phyloP scores from a whole-genome alignment of 139 green algal species.

The Chlamydomonas sphaeroides region DNA sequence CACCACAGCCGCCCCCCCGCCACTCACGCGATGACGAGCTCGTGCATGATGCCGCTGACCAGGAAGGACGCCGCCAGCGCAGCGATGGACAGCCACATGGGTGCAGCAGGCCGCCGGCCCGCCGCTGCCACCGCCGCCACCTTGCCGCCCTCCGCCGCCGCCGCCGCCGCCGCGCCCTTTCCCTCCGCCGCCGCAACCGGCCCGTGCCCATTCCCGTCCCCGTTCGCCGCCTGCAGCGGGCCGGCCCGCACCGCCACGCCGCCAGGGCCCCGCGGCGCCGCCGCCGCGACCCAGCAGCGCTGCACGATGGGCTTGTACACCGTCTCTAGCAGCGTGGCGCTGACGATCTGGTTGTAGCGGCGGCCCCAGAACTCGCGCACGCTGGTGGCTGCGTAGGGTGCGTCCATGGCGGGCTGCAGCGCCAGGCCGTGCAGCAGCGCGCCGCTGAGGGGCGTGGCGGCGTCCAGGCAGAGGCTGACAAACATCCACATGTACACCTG shows the following conservation, averaged over 20 bases:
- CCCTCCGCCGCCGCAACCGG: too few relatives aligned
- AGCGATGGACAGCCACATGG: neutral
- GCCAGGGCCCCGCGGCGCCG: too few relatives aligned
- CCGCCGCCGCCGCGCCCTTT: neutral
- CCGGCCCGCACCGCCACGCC: neutral
- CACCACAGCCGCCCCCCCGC: neutral
- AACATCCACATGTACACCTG: conserved; percentile 40
- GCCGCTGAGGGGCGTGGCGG: neutral
- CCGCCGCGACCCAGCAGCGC: neutral
- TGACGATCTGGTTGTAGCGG: conserved; percentile 41
- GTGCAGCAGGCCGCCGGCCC: neutral
- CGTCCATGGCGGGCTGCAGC: conserved; percentile 35
- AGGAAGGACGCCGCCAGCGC: conserved; percentile 35
- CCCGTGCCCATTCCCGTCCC: too few relatives aligned
- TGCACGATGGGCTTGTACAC: conserved; percentile 47
- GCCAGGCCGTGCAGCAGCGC: neutral
- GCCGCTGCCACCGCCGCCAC: neutral
- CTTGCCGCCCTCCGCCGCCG: neutral
- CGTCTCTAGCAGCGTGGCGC: conserved; percentile 9
- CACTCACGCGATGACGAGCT: conserved; percentile 43
- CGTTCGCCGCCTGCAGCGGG: too few relatives aligned
- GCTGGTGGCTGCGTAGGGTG: neutral
- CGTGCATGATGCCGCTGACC: conserved; percentile 51
- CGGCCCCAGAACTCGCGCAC: conserved; percentile 41
- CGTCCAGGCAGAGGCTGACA: conserved; percentile 16